Evolutionary conservation across 108 stramenopile genomes (phyloP).

Genomic region (Discostella stelligeroides): DNA sequence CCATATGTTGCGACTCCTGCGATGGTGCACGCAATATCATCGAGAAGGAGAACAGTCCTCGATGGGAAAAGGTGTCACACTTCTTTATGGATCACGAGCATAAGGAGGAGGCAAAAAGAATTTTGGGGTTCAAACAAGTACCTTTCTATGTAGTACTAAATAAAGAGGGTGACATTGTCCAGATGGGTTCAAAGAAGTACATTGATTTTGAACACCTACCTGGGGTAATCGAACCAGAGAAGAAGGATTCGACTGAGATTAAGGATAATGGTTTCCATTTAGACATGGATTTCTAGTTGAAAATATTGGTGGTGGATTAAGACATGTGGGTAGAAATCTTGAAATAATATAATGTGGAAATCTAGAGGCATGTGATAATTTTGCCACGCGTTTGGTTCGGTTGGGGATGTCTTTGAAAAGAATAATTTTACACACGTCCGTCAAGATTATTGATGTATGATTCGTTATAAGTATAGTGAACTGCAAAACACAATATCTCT

Average conservation of each 20-base stretch:
- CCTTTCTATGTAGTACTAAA: constrained; percentile 87
- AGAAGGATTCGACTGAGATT: constrained; percentile 8
- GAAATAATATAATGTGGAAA: no score
- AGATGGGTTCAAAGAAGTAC: constrained; percentile 66
- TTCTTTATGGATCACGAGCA: constrained; percentile 77
- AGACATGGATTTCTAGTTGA: constrained; percentile 44
- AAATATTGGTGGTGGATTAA: no score
- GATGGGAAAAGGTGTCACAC: constrained; percentile 76
- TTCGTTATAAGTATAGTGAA: constrained; percentile 85
- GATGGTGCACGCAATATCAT: constrained; percentile 89
- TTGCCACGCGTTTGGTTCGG: no score
- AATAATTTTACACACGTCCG: background rate
- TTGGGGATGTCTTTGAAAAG: no score
- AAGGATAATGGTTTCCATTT: constrained; percentile 29
- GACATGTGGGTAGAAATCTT: no score
- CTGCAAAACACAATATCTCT: constrained; percentile 99
- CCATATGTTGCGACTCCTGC: constrained; percentile 81
- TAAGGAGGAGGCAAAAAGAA: constrained; percentile 79
- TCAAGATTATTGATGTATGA: background rate
- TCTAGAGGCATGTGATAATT: no score
- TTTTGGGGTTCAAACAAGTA: constrained; percentile 77
- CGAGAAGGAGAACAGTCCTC: constrained; percentile 65
- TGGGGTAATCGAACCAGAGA: constrained; percentile 30
- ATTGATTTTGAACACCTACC: constrained; percentile 73
- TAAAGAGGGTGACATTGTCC: constrained; percentile 70